Conservation (phyloP, 2,329 filamentous ascomycete genomes). For the Fusarium albidum region DNA sequence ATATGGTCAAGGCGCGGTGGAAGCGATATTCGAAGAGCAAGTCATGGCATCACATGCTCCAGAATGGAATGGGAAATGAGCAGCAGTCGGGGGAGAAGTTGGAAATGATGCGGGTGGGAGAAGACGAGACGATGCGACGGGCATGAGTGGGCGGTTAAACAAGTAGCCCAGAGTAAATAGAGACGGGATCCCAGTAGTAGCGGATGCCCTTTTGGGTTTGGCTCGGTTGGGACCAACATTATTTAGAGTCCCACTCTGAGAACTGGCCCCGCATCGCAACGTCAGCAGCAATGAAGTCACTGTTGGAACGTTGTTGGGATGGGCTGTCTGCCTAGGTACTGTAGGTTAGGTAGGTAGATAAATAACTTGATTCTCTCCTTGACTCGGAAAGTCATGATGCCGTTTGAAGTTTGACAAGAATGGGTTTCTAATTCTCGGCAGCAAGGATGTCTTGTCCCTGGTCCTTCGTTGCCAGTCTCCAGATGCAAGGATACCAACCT, state of each 20-base stretch:
- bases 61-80: not conserved
- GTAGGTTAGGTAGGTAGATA: too few species aligned
- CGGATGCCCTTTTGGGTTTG: constrained; percentile 27
- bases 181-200: constrained; percentile 15
- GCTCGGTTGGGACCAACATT: constrained; percentile 1
- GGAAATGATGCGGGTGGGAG: constrained; percentile 27
- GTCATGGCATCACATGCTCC: constrained; percentile 31
- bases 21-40: not conserved
- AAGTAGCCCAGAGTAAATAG: constrained; percentile 27
- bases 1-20: constrained; percentile 33
- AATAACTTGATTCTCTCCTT: not conserved
- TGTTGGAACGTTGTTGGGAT: constrained; percentile 2
- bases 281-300: constrained; percentile 2
- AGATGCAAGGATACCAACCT: not conserved
- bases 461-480: too few species aligned
- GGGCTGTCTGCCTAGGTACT: too few species aligned
- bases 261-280: constrained; percentile 15
- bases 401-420: too few species aligned
- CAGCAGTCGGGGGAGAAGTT: constrained; percentile 5
- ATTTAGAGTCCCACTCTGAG: constrained; percentile 25
- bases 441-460: too few species aligned
- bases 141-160: constrained; percentile 23
- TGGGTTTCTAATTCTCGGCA: too few species aligned
- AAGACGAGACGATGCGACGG: constrained; percentile 29
- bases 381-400: too few species aligned